Conservation (phyloP, 805 yeast species). For the Candida boidinii region DNA sequence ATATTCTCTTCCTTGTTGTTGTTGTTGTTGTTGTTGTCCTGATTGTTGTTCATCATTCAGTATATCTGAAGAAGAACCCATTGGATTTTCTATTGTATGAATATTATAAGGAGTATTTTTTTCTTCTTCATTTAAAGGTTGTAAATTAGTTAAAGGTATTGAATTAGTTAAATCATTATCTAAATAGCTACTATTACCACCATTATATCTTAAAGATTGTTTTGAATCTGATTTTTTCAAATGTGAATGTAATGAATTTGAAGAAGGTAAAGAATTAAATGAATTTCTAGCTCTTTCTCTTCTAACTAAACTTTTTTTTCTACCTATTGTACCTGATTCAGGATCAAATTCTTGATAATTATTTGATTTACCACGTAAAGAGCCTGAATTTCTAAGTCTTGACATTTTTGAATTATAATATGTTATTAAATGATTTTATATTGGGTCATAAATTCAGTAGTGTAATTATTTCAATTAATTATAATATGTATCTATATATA, state of each 20-base stretch:
- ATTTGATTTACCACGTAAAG: too few species aligned
- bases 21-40: slow-evolving; percentile 7
- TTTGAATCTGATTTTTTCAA: too few species aligned
- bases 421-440: too few species aligned
- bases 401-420: too few species aligned
- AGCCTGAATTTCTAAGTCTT: too few species aligned
- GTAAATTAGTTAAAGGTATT: neutral
- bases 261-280: slow-evolving; percentile 11
- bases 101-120: slow-evolving; percentile 8
- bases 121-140: neutral
- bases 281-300: slow-evolving; percentile 66
- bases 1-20: slow-evolving; percentile 44
- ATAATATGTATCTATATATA: too few species aligned
- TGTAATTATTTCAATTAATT: too few species aligned
- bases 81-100: slow-evolving; percentile 9
- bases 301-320: slow-evolving; percentile 68
- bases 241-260: too few species aligned
- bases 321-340: slow-evolving; percentile 26
- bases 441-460: too few species aligned
- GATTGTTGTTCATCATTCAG: neutral
- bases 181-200: neutral
- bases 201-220: neutral
- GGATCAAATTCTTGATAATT: slow-evolving; percentile 13
- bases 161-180: slow-evolving; percentile 1
- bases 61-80: too few species aligned